These are phyloP conservation scores for Penicillium canescens DNA, from an alignment of 495 filamentous ascomycete genomes.

Conservation along the genomic window DNA sequence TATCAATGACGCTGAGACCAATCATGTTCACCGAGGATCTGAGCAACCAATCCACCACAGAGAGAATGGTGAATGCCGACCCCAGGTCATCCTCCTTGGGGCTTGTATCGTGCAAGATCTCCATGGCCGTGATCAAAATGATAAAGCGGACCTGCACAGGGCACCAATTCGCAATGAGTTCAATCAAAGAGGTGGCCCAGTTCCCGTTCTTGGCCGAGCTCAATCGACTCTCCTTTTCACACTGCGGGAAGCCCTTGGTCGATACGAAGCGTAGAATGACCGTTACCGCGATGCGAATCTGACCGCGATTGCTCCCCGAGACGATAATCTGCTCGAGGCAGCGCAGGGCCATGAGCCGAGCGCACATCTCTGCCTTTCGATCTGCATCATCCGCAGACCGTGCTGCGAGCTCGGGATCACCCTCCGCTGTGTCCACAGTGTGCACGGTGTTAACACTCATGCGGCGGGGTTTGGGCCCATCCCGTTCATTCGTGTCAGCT, in stretches of 20 bases:
- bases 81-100: slow-evolving; percentile 65
- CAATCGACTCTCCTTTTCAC: slow-evolving; percentile 24
- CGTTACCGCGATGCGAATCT: slow-evolving; percentile 71
- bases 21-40: slow-evolving; percentile 89
- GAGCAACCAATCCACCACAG: slow-evolving; percentile 76
- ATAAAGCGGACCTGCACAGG: slow-evolving; percentile 90
- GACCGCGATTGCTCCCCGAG: slow-evolving; percentile 67
- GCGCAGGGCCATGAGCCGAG: slow-evolving; percentile 77
- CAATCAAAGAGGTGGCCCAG: slow-evolving; percentile 80
- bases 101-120: slow-evolving; percentile 63
- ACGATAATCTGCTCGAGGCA: slow-evolving; percentile 79
- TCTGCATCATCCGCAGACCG: slow-evolving; percentile 81
- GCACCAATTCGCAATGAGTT: slow-evolving; percentile 76
- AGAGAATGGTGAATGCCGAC: slow-evolving; percentile 69
- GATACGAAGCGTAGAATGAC: slow-evolving; percentile 72
- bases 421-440: slow-evolving; percentile 64
- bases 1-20: slow-evolving; percentile 89
- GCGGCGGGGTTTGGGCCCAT: slow-evolving; percentile 58
- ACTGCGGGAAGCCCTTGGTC: slow-evolving; percentile 46
- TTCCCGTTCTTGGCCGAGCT: slow-evolving; percentile 44
- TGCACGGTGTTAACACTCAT: slow-evolving; percentile 77
- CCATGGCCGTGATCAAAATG: slow-evolving; percentile 78
- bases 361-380: slow-evolving; percentile 80
- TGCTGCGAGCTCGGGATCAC: slow-evolving; percentile 70
- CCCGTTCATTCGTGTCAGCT: slow-evolving; percentile 65